These are phyloP conservation scores for Luvunga scandens DNA, from an alignment of 345 rosid genomes.

Conservation along the genomic window DNA sequence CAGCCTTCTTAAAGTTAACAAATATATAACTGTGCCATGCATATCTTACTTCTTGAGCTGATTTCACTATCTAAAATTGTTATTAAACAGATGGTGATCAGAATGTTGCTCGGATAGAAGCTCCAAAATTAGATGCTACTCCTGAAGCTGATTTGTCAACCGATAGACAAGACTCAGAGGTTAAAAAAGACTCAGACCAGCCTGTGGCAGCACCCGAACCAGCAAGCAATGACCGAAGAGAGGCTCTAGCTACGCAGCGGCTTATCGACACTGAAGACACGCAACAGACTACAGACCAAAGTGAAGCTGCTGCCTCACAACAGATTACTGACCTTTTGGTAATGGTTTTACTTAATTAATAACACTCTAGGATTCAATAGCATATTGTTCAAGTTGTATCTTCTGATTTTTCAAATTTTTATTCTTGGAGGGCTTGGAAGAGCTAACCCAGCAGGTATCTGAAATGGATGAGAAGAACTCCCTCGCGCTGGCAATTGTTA, in stretches of 20 bases:
- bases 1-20: neutral
- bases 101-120: constrained; percentile 8
- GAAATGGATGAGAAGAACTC: constrained; percentile 18
- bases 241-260: neutral
- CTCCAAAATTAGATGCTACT: constrained; percentile 7
- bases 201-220: neutral
- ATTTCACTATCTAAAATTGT: neutral
- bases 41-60: neutral
- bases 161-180: neutral
- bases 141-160: neutral
- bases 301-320: neutral
- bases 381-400: neutral
- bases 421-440: constrained; percentile 25
- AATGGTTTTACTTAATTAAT: neutral
- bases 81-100: constrained; percentile 9
- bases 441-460: constrained; percentile 18
- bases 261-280: too few species aligned
- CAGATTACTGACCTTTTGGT: constrained; percentile 28
- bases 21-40: neutral
- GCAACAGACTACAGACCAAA: too few species aligned
- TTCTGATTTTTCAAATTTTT: constrained; percentile 5
- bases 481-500: constrained; percentile 18
- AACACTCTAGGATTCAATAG: neutral
- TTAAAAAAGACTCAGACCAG: neutral
- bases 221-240: neutral